Evolutionary conservation across 2,329 filamentous ascomycete species (phyloP).

Genomic region (Aspergillus fructus): DNA sequence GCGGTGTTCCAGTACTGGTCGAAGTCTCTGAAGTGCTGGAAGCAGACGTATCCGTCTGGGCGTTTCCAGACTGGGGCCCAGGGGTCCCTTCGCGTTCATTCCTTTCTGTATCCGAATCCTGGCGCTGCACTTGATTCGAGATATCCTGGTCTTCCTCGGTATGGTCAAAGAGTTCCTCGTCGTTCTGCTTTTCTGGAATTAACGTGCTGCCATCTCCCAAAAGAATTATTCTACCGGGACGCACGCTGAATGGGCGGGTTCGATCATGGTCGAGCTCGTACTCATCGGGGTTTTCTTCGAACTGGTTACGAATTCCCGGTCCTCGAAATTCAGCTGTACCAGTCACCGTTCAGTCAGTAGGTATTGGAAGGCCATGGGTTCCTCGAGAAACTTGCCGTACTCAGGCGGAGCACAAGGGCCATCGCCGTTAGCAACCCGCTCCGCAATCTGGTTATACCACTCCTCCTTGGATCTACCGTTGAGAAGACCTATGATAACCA

Average conservation of each 20-base stretch:
- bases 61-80: conserved; percentile 42
- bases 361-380: conserved; percentile 38
- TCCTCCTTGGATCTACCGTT: conserved; percentile 92
- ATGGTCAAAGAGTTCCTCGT: conserved; percentile 92
- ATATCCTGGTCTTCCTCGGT: conserved; percentile 84
- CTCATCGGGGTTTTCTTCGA: conserved; percentile 69
- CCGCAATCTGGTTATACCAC: conserved; percentile 96
- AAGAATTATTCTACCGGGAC: conserved; percentile 82
- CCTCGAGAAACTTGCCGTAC: conserved; percentile 81
- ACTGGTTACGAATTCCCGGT: conserved; percentile 77
- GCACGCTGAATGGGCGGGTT: conserved; percentile 70
- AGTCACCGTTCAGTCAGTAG: conserved; percentile 39
- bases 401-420: conserved; percentile 97
- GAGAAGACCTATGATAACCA: conserved; percentile 85
- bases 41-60: conserved; percentile 19
- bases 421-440: conserved; percentile 92
- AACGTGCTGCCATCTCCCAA: conserved; percentile 94
- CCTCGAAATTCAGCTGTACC: conserved; percentile 77
- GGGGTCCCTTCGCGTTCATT: conserved; percentile 53
- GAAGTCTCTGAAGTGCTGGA: conserved; percentile 38
- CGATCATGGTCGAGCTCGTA: conserved; percentile 53
- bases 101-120: conserved; percentile 38
- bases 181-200: conserved; percentile 74
- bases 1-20: conserved; percentile 22
- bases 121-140: conserved; percentile 76